These are phyloP conservation scores for Rosa rugosa DNA, from an alignment of 306 rosid genomes.

Conservation along the genomic window DNA sequence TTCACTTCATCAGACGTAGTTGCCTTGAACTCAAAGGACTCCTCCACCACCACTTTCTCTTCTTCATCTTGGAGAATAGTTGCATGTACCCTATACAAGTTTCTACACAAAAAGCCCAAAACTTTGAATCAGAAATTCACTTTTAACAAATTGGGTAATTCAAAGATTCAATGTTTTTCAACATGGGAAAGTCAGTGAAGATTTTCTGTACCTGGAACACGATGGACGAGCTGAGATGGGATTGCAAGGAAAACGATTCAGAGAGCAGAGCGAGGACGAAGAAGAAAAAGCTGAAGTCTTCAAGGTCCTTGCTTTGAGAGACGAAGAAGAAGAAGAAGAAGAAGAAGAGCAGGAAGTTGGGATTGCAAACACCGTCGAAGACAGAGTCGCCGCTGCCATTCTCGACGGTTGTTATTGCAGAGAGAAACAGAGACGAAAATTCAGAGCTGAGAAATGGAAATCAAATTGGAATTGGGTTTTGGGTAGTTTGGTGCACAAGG, in stretches of 20 bases:
- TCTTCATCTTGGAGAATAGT: slow-evolving; percentile 64
- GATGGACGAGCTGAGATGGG: slow-evolving; percentile 31
- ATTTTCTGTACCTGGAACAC: slow-evolving; percentile 41
- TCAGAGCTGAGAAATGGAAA: neutral
- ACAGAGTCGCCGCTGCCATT: slow-evolving; percentile 40
- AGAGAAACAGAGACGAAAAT: neutral
- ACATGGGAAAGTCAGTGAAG: neutral
- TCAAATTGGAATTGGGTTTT: neutral
- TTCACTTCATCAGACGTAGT: slow-evolving; percentile 35
- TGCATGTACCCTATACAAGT: slow-evolving; percentile 43
- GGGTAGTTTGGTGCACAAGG: no score
- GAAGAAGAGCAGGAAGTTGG: slow-evolving; percentile 22
- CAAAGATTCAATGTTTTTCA: neutral
- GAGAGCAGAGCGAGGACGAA: slow-evolving; percentile 9
- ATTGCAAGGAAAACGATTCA: slow-evolving; percentile 11
- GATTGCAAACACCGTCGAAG: slow-evolving; percentile 34
- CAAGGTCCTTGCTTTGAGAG: slow-evolving; percentile 22
- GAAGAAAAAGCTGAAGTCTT: slow-evolving; percentile 20
- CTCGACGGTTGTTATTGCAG: neutral
- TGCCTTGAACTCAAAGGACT: slow-evolving; percentile 53
- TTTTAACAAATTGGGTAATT: neutral
- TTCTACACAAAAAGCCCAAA: slow-evolving; percentile 34
- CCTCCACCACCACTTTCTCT: slow-evolving; percentile 55
- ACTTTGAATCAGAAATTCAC: neutral
- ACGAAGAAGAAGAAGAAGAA: slow-evolving; percentile 18